Conservation (phyloP, 345 rosid genomes). For the Pistacia vera region DNA sequence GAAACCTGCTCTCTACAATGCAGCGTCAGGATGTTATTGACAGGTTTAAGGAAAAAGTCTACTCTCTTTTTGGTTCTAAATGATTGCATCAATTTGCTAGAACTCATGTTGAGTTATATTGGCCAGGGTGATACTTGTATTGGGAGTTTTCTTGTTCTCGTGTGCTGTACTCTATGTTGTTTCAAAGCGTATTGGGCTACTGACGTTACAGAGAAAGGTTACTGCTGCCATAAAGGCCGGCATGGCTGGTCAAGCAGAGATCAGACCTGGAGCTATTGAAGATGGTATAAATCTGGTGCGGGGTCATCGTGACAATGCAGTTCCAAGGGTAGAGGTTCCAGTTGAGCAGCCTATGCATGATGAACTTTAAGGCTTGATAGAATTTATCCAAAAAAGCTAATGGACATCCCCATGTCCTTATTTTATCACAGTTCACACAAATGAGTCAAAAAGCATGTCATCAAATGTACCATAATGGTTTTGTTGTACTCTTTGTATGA, state of each 20-base stretch:
- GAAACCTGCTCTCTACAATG: slow-evolving; percentile 88
- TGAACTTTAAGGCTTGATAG: slow-evolving; percentile 55
- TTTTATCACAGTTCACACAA: neutral
- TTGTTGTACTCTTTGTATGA: neutral
- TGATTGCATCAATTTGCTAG: neutral
- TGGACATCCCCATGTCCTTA: neutral
- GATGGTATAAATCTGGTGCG: slow-evolving; percentile 42
- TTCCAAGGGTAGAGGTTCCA: slow-evolving; percentile 42
- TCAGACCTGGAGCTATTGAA: slow-evolving; percentile 36
- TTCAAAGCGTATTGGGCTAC: slow-evolving; percentile 79
- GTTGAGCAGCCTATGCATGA: slow-evolving; percentile 54
- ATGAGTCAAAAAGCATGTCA: neutral
- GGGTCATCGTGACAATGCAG: slow-evolving; percentile 40
- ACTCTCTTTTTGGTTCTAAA: neutral
- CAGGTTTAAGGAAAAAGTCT: slow-evolving; percentile 41
- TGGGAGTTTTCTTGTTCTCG: slow-evolving; percentile 69
- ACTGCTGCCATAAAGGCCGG: slow-evolving; percentile 78
- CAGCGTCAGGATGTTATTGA: slow-evolving; percentile 90
- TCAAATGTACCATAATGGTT: neutral
- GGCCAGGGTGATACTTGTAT: slow-evolving; percentile 64
- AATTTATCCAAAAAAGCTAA: neutral
- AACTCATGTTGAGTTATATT: slow-evolving; percentile 23
- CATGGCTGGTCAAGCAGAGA: slow-evolving; percentile 53
- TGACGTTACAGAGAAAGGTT: slow-evolving; percentile 72
- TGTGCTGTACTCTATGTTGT: slow-evolving; percentile 86